Percentiles rank a stretch among this genome's conserved stretches.
Conservation (phyloP, 768 basidiomycete species). For the Tylopilus cervinicoccineus region DNA sequence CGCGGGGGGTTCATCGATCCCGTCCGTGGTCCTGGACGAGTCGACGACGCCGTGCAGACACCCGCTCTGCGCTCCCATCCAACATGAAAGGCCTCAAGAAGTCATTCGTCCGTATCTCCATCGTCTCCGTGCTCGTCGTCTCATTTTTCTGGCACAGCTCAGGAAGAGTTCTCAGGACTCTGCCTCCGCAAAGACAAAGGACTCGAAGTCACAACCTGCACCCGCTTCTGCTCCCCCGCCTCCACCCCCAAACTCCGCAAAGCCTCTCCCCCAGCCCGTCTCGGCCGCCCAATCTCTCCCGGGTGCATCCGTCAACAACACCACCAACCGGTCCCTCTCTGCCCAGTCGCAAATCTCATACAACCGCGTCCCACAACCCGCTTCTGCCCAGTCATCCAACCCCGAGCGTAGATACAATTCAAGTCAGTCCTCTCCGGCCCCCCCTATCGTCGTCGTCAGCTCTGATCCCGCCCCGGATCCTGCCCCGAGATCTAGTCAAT, state of each 20-base stretch:
- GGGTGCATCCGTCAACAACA: constrained; percentile 33
- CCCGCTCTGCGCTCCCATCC: constrained; percentile 9
- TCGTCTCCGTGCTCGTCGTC: constrained; percentile 15
- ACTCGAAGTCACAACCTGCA: constrained; percentile 46
- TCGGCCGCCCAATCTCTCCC: constrained; percentile 36
- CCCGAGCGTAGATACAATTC: constrained; percentile 58
- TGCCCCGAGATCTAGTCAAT: constrained; percentile 39
- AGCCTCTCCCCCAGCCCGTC: constrained; percentile 57
- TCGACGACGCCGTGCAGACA: constrained; percentile 11
- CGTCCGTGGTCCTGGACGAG: constrained; percentile 22
- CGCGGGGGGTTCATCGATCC: constrained; percentile 38
- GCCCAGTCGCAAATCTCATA: constrained; percentile 39
- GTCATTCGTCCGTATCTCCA: constrained; percentile 54
- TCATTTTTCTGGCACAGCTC: constrained; percentile 42
- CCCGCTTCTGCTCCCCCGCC: constrained; percentile 45
- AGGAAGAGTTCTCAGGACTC: constrained; percentile 67
- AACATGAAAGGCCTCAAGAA: constrained; percentile 84
- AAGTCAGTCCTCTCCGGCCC: constrained; percentile 48
- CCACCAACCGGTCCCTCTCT: constrained; percentile 37
- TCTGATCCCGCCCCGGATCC: constrained; percentile 56
- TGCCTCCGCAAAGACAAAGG: constrained; percentile 65
- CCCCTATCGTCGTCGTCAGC: constrained; percentile 86
- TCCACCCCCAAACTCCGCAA: constrained; percentile 61
- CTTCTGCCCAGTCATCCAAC: constrained; percentile 35
- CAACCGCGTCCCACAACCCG: constrained; percentile 41